Conservation (phyloP, 2,329 filamentous ascomycete species). For the Colletotrichum zoysiae region DNA sequence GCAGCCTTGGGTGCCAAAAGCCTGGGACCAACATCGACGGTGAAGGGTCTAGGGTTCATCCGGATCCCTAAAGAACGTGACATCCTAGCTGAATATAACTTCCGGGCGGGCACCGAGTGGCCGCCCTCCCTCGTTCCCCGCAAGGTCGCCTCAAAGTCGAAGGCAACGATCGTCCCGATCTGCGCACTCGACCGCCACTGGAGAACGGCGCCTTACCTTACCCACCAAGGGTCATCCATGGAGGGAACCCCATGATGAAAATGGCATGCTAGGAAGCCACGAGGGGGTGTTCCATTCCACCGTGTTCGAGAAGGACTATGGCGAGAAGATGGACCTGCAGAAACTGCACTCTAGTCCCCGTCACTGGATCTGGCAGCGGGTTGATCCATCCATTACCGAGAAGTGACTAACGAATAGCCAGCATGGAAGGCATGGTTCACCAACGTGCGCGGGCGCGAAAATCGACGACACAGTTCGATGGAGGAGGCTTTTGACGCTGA, state of each 20-base stretch:
- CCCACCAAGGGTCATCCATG: constrained; percentile 38
- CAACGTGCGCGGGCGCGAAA: background rate
- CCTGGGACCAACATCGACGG: constrained; percentile 26
- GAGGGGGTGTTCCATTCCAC: constrained; percentile 26
- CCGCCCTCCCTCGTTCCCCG: constrained; percentile 9
- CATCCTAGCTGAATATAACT: constrained; percentile 29
- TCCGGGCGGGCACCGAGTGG: constrained; percentile 13
- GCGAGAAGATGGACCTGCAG: constrained; percentile 37
- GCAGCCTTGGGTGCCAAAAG: constrained; percentile 33
- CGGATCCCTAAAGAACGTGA: constrained; percentile 29
- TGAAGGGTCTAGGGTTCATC: constrained; percentile 35
- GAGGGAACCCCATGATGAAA: background rate
- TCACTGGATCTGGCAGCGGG: constrained; percentile 41
- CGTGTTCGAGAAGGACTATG: constrained; percentile 1
- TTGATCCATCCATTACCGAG: constrained; percentile 31
- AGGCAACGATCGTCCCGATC: constrained; percentile 33
- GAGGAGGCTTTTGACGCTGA: background rate
- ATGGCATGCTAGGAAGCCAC: constrained; percentile 31
- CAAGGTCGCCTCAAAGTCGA: constrained; percentile 33
- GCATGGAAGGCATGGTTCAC: background rate
- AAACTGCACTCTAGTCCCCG: constrained; percentile 32
- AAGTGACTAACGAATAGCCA: constrained; percentile 38
- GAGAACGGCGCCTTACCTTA: constrained; percentile 30
- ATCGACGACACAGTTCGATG: background rate
- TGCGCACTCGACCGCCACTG: constrained; percentile 21